Evolutionary conservation across 1,284 basidiomycete genomes (phyloP).

Genomic region (Afroboletus lepidellus): DNA sequence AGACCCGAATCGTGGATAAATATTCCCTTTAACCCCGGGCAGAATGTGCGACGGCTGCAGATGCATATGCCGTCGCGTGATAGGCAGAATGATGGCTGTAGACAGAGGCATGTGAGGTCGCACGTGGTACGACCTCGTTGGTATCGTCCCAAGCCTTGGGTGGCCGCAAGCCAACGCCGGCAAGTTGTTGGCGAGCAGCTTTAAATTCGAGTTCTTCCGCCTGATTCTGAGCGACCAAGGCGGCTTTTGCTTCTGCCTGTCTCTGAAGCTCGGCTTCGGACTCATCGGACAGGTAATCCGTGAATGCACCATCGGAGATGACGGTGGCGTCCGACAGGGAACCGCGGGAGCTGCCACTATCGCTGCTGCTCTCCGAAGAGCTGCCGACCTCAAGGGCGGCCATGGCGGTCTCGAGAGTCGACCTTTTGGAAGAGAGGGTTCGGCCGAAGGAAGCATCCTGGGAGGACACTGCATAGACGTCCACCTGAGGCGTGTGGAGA

Average conservation of each 20-base stretch:
- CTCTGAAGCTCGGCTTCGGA: conserved; percentile 79
- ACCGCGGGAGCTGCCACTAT: conserved; percentile 55
- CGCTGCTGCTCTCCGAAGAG: conserved; percentile 47
- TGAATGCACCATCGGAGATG: conserved; percentile 79
- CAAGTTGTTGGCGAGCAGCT: conserved; percentile 71
- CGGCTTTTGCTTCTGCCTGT: conserved; percentile 75
- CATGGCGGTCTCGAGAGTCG: conserved; percentile 35
- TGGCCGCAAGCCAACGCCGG: conserved; percentile 66
- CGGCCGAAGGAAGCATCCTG: conserved; percentile 25
- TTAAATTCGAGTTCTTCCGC: conserved; percentile 78
- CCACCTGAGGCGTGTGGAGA: conserved; percentile 19
- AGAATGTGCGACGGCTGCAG: conserved; percentile 31
- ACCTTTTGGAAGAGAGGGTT: conserved; percentile 38
- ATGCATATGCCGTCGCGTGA: conserved; percentile 25
- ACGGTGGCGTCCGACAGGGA: conserved; percentile 68
- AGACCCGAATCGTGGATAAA: conserved; percentile 21
- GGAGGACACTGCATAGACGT: conserved; percentile 17
- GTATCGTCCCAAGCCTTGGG: conserved; percentile 76
- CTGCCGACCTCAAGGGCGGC: conserved; percentile 39
- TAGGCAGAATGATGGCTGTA: conserved; percentile 32
- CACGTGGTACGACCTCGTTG: conserved; percentile 35
- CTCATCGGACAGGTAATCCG: conserved; percentile 81
- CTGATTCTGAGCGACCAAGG: conserved; percentile 70
- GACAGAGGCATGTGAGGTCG: conserved; percentile 24
- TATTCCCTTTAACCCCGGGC: conserved; percentile 31